Conservation (phyloP, 78 protist species). For the Paratrimastix pyriformis region DNA sequence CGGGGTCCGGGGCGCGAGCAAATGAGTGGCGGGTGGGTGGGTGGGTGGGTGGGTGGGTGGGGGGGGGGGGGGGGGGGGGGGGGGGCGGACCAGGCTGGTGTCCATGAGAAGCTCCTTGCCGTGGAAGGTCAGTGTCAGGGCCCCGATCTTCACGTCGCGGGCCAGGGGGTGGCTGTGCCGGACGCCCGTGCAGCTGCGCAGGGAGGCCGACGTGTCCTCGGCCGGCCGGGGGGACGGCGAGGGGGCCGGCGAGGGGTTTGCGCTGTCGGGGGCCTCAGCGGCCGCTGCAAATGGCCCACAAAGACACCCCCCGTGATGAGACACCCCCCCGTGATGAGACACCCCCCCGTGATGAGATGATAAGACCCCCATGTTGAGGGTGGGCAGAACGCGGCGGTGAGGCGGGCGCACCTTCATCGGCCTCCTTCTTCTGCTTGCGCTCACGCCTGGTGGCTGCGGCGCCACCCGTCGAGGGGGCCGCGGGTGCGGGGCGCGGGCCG, state of each 20-base stretch:
- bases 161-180: background rate
- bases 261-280: background rate
- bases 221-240: background rate
- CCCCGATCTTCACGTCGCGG: background rate
- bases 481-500: background rate
- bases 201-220: background rate
- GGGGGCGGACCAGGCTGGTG: constrained; percentile 4
- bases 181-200: background rate
- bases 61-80: too few species aligned
- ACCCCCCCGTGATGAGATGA: too few species aligned
- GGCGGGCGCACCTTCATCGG: too few species aligned
- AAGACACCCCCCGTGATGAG: too few species aligned
- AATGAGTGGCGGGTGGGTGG: too few species aligned
- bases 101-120: constrained; percentile 6
- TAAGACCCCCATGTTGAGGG: too few species aligned
- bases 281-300: background rate
- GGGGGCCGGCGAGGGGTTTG: background rate
- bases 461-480: background rate
- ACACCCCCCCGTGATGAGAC: too few species aligned
- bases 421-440: background rate
- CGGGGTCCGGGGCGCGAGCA: too few species aligned
- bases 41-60: too few species aligned
- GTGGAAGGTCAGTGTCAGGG: constrained; percentile 9
- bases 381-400: too few species aligned
- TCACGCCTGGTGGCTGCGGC: background rate